Conservation (phyloP, 2,329 filamentous ascomycete species). For the Aureobasidium zeae region DNA sequence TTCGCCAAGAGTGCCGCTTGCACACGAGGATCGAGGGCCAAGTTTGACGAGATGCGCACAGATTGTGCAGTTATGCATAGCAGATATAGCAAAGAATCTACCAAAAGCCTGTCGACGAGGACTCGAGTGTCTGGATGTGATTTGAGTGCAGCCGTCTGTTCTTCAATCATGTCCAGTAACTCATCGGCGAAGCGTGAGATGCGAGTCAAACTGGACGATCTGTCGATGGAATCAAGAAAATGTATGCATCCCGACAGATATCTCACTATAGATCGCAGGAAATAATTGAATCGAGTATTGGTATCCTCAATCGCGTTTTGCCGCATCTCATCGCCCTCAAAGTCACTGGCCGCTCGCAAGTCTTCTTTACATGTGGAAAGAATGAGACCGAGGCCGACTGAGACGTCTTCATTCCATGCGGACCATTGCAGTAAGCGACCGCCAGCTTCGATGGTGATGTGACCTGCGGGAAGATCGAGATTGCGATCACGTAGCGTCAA, state of each 20-base stretch:
- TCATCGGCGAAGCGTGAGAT: conserved; percentile 34
- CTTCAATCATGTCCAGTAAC: conserved; percentile 22
- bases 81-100: conserved; percentile 15
- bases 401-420: conserved; percentile 48
- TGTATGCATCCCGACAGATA: conserved; percentile 42
- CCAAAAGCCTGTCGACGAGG: conserved; percentile 1
- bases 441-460: conserved; percentile 32
- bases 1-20: background rate
- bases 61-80: conserved; percentile 14
- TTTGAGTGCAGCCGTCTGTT: background rate
- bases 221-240: conserved; percentile 48
- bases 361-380: conserved; percentile 28
- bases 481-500: conserved; percentile 32
- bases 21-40: background rate
- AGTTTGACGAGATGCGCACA: conserved; percentile 2
- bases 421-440: conserved; percentile 36
- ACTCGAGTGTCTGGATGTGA: background rate
- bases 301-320: background rate
- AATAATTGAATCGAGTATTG: conserved; percentile 19
- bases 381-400: conserved; percentile 35
- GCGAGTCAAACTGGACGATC: conserved; percentile 37
- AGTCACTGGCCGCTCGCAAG: background rate
- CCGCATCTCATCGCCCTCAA: conserved; percentile 4
- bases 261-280: conserved; percentile 38
- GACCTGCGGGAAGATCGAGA: conserved; percentile 50